Evolutionary conservation across 148 eudicot genomes (phyloP), one percentile per base, ranked within the genome.

Genomic region (Cornus controversa): DNA sequence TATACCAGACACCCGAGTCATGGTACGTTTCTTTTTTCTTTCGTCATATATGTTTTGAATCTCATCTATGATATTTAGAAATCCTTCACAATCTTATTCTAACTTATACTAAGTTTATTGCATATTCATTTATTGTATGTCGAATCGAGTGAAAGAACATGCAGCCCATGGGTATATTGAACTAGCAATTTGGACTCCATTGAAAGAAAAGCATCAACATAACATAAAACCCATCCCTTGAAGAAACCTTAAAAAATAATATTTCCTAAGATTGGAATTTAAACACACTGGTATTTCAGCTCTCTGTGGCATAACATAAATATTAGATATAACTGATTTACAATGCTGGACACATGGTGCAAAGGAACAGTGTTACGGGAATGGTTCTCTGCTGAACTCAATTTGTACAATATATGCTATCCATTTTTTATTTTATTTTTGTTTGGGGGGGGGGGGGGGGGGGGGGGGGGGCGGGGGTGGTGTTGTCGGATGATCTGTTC

Each of bases 1-100:
- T 86, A 64, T 95, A 95, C 76, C 94, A 87, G 24, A 80, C 85
- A 50, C 97, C 99, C 42, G 96, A 93, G 70, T 84, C 92, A 37
- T 95, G 99, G 97, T 95, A 91, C 36, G 53, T 68, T 25, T 36
- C 36, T 79, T 10, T 47, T 37, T 65, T 54, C 27, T 64, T 29
- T 42, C 42, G 22, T 62, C 54, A 1, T 23, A 53, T 62, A 3
- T 24, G 29, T 69, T 24, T 7, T 25, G 29, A 8, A 40, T 16
- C 29, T 70, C 45, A 45, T 70, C 58, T 25, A 24, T 16, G 8
- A 24, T 27, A n/a, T 24, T 13, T 63, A 76, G 58, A 24, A 66
- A 64, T 14, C 64, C 45, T 13, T 47, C 8, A 50, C 8, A 8
- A 37, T 57, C 73, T 7, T 22, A 40, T 31, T 42, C 27, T 53